Base-by-base conservation (phyloP, 305 asterid genomes). In the Plantago lanceolata region DNA sequence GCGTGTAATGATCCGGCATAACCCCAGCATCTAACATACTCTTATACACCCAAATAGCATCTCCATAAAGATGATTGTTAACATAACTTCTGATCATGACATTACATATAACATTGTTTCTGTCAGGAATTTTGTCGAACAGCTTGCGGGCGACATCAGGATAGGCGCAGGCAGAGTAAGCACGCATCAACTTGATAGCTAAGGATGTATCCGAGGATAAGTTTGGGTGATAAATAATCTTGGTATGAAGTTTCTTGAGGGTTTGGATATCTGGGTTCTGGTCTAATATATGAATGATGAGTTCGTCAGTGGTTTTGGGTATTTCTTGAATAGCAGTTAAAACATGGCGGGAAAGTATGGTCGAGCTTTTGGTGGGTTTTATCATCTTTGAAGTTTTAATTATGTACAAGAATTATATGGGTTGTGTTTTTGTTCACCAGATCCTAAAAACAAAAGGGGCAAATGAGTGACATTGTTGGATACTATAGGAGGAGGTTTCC, bases 61-160 rank as follows among this genome's bases (percentile, higher is more conserved):
- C 85, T 68, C 20, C 33, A 33, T 82, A 78, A 9, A 74, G 65
- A 63, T 76, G 77, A 48, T 89, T 86, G 51, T 83, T 88, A 70
- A 83, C 88, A 51, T 83, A 88, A 57, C 96, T 85, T 69, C 95
- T 73, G 31, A 91, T 88, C 95, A 91, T 86, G 72, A 91, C 95
- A 65, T 88, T 88, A 35, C 80, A 89, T 29, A 85, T 74, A 54
- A 76, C 89, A 24, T 65, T 79, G 44, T 82, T 82, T 76, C 85
- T 81, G 16, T 89, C 84, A 6, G 85, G 71, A 28, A 83, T 89
- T 87, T 52, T 63, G 67, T 89, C 94, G 76, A 87, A 89, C 67
- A 87, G 28, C 79, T 81, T 75, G 81, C 91, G 91, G 17, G 89
- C 68, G 68, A 53, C 16, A 29, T 49, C 58, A 28, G 91, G 83